Conservation (phyloP, 1,139 yeast species). For the Saccharomycopsis crataegensis region DNA sequence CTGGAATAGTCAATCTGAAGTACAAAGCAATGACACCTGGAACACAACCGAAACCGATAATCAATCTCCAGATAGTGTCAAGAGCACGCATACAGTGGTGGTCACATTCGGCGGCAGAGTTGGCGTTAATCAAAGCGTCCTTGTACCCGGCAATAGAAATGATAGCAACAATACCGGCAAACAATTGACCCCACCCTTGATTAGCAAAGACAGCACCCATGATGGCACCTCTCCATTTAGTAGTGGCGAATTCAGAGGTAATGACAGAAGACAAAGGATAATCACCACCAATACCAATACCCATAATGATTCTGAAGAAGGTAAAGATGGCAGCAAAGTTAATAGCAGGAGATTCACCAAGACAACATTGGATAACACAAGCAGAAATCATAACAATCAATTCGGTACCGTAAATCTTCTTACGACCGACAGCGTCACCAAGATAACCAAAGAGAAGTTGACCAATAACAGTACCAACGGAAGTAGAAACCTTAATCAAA, state of each 20-base stretch:
- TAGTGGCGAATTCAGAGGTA: constrained; percentile 82
- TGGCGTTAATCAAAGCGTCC: constrained; percentile 43
- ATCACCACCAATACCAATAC: constrained; percentile 99
- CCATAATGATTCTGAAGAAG: constrained; percentile 78
- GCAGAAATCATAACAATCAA: constrained; percentile 78
- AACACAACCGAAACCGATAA: constrained; percentile 82
- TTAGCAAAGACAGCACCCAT: constrained; percentile 92
- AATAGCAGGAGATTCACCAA: constrained; percentile 64
- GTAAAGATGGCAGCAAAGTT: constrained; percentile 64
- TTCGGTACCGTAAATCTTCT: constrained; percentile 81
- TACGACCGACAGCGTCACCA: constrained; percentile 85
- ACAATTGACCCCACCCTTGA: constrained; percentile 87
- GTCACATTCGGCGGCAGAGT: constrained; percentile 49
- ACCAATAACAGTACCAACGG: constrained; percentile 92
- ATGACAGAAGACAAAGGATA: constrained; percentile 94
- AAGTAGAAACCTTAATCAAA: constrained; percentile 76
- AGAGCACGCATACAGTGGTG: constrained; percentile 63
- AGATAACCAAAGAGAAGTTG: constrained; percentile 79
- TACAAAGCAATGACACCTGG: constrained; percentile 80
- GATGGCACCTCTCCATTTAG: constrained; percentile 94
- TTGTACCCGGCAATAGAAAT: constrained; percentile 69
- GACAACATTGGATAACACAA: constrained; percentile 64
- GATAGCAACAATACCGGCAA: constrained; percentile 76
- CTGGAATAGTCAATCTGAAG: constrained; percentile 89
- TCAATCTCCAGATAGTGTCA: constrained; percentile 91